Evolutionary conservation across 345 rosid species (phyloP), one percentile per base, ranked within the genome.

Genomic region (Anacardium occidentale): DNA sequence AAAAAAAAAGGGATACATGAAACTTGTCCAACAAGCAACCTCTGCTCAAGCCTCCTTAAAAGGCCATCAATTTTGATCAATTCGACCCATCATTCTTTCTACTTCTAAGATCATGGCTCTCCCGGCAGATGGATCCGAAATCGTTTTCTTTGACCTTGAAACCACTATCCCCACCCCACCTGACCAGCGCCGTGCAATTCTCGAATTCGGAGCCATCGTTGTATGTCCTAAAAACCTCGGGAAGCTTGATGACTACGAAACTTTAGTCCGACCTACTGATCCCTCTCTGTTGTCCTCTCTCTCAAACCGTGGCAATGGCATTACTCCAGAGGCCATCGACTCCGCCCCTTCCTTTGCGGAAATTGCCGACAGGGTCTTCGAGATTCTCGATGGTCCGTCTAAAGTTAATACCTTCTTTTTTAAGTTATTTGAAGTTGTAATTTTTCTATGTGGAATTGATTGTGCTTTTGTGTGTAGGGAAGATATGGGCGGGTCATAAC

Each of bases 401-500:
- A 18, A 0, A 10, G n/a, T 9, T 45, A 11, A 3, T 3, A 13
- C 42, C 34, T 13, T 25, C 14, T 10, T 37, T 37, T 37, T 0
- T 37, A 37, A 37, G 1, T 26, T 66, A 26, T 14, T 51, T 10
- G 3, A 48, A 61, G 7, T 25, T 24, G 17, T 22, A 9, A 0
- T 8, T 13, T 64, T 20, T 52, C 0, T 18, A 7, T 7, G 21
- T 21, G 13, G 6, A 24, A n/a, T 11, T n/a, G 47, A 20, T 10
- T 20, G 0, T 2, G 14, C n/a, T n/a, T 0, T 37, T 13, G 1
- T 20, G 4, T 9, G 53, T 72, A 94, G 97, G 93, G 70, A 86
- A 98, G 78, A 86, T 94, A 54, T 94, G 97, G 98, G 98, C 97
- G 26, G 97, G 98, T 1, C 98, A 94, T 75, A 94, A 92, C 73